A percentile compares a stretch with the other conserved stretches of the same genome.
Conservation (phyloP, 2,329 filamentous ascomycete genomes). For the Hypoxylon sp. region DNA sequence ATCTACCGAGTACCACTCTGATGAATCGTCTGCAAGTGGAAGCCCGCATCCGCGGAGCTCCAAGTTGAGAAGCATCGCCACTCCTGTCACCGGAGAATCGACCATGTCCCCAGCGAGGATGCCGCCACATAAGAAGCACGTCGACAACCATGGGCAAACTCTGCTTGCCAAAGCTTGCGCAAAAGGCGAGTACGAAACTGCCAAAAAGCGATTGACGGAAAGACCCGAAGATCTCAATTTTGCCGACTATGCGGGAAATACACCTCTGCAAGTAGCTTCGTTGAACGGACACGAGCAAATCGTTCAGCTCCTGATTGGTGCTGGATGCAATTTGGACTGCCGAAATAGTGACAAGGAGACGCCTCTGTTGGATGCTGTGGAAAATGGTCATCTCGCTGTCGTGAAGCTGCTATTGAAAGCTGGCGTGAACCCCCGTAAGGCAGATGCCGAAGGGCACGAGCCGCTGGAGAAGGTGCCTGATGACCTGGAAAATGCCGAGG, state of each 20-base stretch:
- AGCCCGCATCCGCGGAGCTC: constrained; percentile 67
- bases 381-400: constrained; percentile 91
- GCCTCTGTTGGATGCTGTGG: constrained; percentile 92
- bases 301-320: constrained; percentile 83
- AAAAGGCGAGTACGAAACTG: constrained; percentile 80
- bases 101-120: constrained; percentile 73
- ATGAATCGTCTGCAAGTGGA: constrained; percentile 69
- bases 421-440: constrained; percentile 88
- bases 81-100: constrained; percentile 64
- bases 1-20: constrained; percentile 71
- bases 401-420: constrained; percentile 84
- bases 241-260: constrained; percentile 94
- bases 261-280: constrained; percentile 90
- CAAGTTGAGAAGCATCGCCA: constrained; percentile 63
- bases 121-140: constrained; percentile 79
- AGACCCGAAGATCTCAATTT: constrained; percentile 88
- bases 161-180: constrained; percentile 89
- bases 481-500: constrained; percentile 78
- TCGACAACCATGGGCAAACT: constrained; percentile 92
- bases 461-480: constrained; percentile 83
- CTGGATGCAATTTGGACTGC: constrained; percentile 84
- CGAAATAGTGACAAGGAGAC: constrained; percentile 86
- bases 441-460: constrained; percentile 91
- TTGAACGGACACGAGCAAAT: constrained; percentile 87
- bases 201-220: constrained; percentile 77